Evolutionary conservation across 306 rosid species (phyloP).

Genomic region (Senna tora): DNA sequence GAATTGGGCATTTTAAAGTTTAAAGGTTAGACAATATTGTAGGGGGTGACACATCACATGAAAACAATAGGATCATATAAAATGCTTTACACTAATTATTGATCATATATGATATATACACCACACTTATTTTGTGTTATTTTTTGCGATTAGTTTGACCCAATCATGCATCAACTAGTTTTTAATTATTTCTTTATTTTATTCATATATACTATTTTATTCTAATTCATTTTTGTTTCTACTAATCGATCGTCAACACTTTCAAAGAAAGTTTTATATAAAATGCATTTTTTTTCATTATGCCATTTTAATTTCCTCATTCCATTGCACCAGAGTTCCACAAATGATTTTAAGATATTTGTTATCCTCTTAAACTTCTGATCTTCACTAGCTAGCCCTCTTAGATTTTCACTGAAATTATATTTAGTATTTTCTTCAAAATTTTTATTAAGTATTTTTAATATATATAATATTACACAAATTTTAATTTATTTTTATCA

Average conservation of each 20-base stretch:
- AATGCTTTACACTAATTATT: background rate
- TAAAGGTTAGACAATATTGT: background rate
- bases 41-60: background rate
- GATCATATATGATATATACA: background rate
- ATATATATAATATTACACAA: too few relatives aligned
- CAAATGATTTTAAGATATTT: background rate
- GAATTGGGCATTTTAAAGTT: background rate
- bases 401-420: too few relatives aligned
- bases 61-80: background rate
- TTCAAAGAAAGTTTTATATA: background rate
- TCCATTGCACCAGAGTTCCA: background rate
- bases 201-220: background rate
- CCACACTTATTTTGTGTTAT: background rate
- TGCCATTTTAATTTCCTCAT: background rate
- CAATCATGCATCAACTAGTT: background rate
- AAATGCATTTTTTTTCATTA: too few relatives aligned
- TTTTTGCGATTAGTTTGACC: conserved; percentile 5
- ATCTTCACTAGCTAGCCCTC: background rate
- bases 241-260: too few relatives aligned
- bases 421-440: too few relatives aligned
- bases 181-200: too few relatives aligned
- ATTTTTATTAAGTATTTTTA: too few relatives aligned
- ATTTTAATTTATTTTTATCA: too few relatives aligned
- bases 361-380: background rate
- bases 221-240: too few relatives aligned